Evolutionary conservation across 768 basidiomycete species (phyloP), one percentile per base, ranked within the genome.

Genomic region (Boletales sp.): DNA sequence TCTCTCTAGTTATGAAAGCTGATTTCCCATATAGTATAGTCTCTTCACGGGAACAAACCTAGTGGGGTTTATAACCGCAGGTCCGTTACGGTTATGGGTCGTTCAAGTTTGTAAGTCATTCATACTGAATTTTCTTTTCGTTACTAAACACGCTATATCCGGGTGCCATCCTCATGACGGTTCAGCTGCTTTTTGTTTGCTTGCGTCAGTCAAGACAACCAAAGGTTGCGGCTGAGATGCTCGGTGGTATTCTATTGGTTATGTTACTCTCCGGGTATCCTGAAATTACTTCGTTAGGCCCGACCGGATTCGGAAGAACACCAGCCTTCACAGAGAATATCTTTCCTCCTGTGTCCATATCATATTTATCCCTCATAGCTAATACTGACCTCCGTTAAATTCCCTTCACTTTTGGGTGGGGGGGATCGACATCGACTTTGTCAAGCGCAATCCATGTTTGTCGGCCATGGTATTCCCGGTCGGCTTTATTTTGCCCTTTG

Each of bases 321-420:
- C 93, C 93, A 0, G 86, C 86, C 5, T 98, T 98, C 70, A 85
- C 92, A 0, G 45, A 86, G 40, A 83, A 84, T 63, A 83, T 96
- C 48, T 97, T 98, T 66, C 93, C 94, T 0, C 2, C 64, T 0
- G 71, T 72, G 0, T 92, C 91, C 0, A 65, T 79, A 6, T 75
- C 92, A 0, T 94, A 86, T 65, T 82, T 98, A 30, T 83, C 82
- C 48, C 84, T 98, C 28, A 83, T 87, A 18, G 90, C 95, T 14
- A 90, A 91, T 58, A 90, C 96, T 54, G 95, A 90, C 5, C 77
- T 91, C 4, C 84, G 84, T 55, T 79, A 92, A 40, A 93, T 92
- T 70, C 79, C 96, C 15, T 97, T 96, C 72, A 79, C 96, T 51
- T n/a, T n/a, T n/a, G n/a, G n/a, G 86, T 97, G 95, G 95, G 95